Conservation (phyloP, 2,329 filamentous ascomycete species). For the Sarocladium strictum region DNA sequence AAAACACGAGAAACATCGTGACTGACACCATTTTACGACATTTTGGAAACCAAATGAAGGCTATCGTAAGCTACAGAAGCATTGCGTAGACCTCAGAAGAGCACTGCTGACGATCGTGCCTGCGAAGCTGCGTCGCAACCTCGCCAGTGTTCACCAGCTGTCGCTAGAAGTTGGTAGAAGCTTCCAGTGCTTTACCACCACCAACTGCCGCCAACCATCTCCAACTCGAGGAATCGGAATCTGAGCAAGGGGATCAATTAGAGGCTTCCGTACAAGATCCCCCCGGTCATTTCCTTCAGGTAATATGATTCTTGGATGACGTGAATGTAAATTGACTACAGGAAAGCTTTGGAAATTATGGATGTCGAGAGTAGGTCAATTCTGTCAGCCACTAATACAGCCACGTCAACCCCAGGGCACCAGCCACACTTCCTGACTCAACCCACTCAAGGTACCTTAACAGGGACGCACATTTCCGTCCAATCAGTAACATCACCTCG, state of each 20-base stretch:
- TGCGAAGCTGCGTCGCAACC: conserved; percentile 11
- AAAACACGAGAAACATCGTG: conserved; percentile 2
- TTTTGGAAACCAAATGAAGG: conserved; percentile 13
- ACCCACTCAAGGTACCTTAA: too few species aligned
- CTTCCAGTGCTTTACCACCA: conserved; percentile 13
- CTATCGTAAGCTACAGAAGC: conserved; percentile 12
- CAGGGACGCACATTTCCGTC: neutral
- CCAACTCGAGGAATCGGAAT: neutral
- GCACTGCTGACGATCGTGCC: conserved; percentile 13
- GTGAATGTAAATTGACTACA: too few species aligned
- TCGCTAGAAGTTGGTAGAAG: conserved; percentile 21
- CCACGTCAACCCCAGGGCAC: neutral
- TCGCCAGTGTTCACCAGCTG: conserved; percentile 9
- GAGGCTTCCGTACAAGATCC: too few species aligned
- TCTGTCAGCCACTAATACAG: neutral
- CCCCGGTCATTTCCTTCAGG: too few species aligned
- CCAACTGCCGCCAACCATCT: neutral
- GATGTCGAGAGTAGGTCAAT: neutral
- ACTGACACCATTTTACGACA: neutral
- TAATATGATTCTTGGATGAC: too few species aligned
- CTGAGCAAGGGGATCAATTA: too few species aligned
- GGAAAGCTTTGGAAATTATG: too few species aligned
- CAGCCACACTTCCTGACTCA: neutral
- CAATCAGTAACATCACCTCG: neutral
- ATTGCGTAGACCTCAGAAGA: conserved; percentile 9